Evolutionary conservation across 768 basidiomycete species (phyloP).

Genomic region (Suillus brevipes): DNA sequence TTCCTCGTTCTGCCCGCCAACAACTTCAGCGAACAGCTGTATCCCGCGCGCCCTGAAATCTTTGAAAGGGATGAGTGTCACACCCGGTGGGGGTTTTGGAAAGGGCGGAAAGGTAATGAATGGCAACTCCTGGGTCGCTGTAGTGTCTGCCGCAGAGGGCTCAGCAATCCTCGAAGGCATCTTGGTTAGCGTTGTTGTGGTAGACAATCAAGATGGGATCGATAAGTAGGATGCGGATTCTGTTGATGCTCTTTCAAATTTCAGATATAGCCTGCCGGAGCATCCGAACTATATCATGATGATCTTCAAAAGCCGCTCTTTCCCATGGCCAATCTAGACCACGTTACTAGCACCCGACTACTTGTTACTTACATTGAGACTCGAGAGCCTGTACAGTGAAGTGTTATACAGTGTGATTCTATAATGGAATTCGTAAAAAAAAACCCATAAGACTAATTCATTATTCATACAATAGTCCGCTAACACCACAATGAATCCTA

Average conservation of each 20-base stretch:
- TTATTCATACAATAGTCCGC: not conserved
- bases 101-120: constrained; percentile 48
- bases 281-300: constrained; percentile 1
- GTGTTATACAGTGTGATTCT: not conserved
- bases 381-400: too few relatives aligned
- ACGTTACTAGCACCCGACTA: not conserved
- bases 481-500: constrained; percentile 24
- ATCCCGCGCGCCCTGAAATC: constrained; percentile 60
- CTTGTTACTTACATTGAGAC: not conserved
- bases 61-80: constrained; percentile 54
- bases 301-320: constrained; percentile 13
- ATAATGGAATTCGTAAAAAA: constrained; percentile 3
- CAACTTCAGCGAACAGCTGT: constrained; percentile 45
- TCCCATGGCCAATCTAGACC: constrained; percentile 17
- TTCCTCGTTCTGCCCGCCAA: constrained; percentile 34
- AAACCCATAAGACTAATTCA: not conserved
- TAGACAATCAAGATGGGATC: constrained; percentile 17
- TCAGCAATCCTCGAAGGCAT: constrained; percentile 20
- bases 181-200: constrained; percentile 15
- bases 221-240: not conserved
- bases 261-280: constrained; percentile 2
- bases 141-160: constrained; percentile 19
- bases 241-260: not conserved
- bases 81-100: constrained; percentile 44
- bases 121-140: constrained; percentile 15